Conservation (phyloP, 768 basidiomycete genomes). For the Mycena haematopus region DNA sequence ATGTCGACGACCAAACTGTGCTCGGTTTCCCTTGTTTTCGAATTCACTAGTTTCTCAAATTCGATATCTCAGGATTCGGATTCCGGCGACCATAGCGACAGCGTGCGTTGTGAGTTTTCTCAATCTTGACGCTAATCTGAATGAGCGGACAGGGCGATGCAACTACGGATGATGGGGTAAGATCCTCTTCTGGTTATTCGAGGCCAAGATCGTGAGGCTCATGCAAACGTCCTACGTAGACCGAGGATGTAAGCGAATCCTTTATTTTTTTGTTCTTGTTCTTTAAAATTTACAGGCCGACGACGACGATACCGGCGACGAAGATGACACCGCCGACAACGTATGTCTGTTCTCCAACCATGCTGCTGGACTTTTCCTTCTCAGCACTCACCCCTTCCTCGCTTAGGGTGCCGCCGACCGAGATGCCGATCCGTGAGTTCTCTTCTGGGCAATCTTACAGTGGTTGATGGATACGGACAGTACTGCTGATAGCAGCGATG, state of each 20-base stretch:
- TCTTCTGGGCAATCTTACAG: not conserved
- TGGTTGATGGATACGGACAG: not conserved
- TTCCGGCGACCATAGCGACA: not conserved
- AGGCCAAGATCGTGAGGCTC: too few relatives aligned
- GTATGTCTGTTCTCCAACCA: not conserved
- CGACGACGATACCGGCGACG: not conserved
- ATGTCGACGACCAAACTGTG: not conserved
- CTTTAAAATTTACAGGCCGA: not conserved
- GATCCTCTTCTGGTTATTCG: not conserved
- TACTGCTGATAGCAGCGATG: not conserved
- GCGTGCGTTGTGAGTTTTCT: not conserved
- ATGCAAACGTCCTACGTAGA: too few relatives aligned
- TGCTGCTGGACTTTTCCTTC: not conserved
- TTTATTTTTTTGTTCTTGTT: not conserved
- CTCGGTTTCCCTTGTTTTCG: not conserved
- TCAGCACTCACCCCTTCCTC: not conserved
- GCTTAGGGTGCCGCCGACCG: not conserved
- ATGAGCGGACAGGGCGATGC: not conserved
- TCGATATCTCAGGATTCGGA: not conserved
- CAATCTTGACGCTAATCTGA: not conserved
- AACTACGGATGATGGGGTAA: not conserved
- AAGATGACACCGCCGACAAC: not conserved
- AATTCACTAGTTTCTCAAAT: not conserved
- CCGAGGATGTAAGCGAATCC: not conserved
- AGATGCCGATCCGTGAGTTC: not conserved